These are phyloP conservation scores for Penicillium fimorum DNA, from an alignment of 495 filamentous ascomycete species.

Conservation along the genomic window DNA sequence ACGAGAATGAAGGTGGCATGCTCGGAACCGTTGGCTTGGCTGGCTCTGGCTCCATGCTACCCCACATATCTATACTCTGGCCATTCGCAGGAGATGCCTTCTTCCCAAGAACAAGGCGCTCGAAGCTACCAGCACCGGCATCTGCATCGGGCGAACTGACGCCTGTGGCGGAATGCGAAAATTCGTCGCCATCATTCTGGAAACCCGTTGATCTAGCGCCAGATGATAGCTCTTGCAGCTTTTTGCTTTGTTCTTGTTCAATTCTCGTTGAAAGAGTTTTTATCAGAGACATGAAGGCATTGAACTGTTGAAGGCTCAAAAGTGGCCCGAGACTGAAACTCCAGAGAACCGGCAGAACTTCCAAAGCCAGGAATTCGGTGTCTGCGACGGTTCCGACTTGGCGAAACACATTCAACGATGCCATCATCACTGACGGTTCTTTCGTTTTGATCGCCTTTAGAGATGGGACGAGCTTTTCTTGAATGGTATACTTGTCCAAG, in stretches of 20 bases:
- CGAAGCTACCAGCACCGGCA: conserved; percentile 66
- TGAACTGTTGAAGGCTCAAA: conserved; percentile 82
- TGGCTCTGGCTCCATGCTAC: conserved; percentile 35
- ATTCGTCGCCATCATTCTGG: conserved; percentile 30
- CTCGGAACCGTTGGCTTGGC: conserved; percentile 23
- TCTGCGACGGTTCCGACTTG: conserved; percentile 82
- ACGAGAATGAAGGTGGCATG: conserved; percentile 46
- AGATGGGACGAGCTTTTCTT: conserved; percentile 91
- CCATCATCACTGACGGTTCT: conserved; percentile 97
- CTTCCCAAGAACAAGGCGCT: conserved; percentile 77
- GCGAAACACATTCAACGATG: conserved; percentile 76
- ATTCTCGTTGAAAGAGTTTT: conserved; percentile 75
- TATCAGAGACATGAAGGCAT: conserved; percentile 81
- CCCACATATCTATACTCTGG: conserved; percentile 40
- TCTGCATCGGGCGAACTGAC: conserved; percentile 33
- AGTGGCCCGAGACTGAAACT: conserved; percentile 87
- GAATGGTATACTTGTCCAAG: conserved; percentile 94
- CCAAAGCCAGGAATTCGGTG: conserved; percentile 89
- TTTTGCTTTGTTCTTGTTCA: conserved; percentile 82
- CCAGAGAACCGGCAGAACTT: conserved; percentile 88
- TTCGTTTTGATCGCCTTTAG: conserved; percentile 95
- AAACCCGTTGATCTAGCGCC: conserved; percentile 43
- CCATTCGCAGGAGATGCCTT: conserved; percentile 23
- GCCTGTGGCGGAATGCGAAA: conserved; percentile 25
- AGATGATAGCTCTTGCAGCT: conserved; percentile 76